Percentiles rank a stretch among this genome's conserved stretches.
phyloP scores from a whole-genome alignment of 2,329 filamentous ascomycete genomes.

The Fusarium sp. region DNA sequence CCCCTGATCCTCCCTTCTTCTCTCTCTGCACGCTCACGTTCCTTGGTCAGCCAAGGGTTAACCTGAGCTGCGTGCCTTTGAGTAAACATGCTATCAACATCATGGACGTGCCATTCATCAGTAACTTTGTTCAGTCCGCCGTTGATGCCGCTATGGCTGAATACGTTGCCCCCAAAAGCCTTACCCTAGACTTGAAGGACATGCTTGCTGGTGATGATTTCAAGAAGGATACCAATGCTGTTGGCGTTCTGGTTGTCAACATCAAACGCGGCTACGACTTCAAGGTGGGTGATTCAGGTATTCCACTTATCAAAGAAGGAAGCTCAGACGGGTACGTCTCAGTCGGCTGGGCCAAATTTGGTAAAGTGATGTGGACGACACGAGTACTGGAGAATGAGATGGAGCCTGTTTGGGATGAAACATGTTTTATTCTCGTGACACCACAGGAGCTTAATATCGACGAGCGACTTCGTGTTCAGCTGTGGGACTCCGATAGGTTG shows the following conservation, averaged over 20 bases:
- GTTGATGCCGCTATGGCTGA: conserved; percentile 77
- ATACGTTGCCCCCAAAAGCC: conserved; percentile 78
- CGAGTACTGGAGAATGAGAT: conserved; percentile 71
- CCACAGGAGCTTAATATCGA: conserved; percentile 76
- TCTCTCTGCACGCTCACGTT: conserved; percentile 78
- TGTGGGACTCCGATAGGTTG: conserved; percentile 79
- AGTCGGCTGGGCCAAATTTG: conserved; percentile 80
- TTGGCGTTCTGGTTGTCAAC: conserved; percentile 70
- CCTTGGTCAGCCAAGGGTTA: conserved; percentile 76
- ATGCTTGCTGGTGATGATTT: conserved; percentile 82
- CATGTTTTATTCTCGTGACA: conserved; percentile 72
- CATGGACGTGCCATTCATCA: conserved; percentile 79
- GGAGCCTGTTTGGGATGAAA: conserved; percentile 76
- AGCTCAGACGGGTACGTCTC: conserved; percentile 76
- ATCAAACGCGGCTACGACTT: conserved; percentile 75
- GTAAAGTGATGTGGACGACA: conserved; percentile 67
- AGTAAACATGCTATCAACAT: conserved; percentile 74
- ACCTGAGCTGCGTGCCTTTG: conserved; percentile 74
- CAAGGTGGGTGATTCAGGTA: conserved; percentile 72
- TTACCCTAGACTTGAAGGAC: conserved; percentile 77
- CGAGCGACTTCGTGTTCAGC: conserved; percentile 72
- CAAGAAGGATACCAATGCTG: conserved; percentile 74
- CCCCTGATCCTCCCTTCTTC: conserved; percentile 80
- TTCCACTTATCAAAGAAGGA: conserved; percentile 66
- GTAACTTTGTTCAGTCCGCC: conserved; percentile 76